phyloP scores from a whole-genome alignment of 257 asterid genomes.

The Jaltomata sinuosa region DNA sequence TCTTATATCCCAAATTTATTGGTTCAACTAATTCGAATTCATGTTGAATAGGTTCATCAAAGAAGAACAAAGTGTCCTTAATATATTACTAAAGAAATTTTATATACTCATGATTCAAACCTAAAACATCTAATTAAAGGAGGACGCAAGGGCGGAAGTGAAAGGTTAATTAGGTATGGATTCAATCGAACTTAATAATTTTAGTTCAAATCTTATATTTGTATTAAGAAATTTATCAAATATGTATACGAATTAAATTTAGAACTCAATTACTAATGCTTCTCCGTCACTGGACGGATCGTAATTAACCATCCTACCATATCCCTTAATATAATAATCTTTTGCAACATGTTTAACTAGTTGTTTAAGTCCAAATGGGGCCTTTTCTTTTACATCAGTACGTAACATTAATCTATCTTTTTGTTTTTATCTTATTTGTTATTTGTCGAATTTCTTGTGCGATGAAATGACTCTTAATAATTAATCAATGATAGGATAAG shows the following conservation, averaged over 20 bases:
- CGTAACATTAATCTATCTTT: not conserved
- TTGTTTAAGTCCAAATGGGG: not conserved
- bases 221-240: not conserved
- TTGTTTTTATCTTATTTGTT: not conserved
- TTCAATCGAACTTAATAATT: not conserved
- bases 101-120: not conserved
- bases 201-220: not conserved
- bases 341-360: not conserved
- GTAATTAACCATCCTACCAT: not conserved
- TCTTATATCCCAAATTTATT: not conserved
- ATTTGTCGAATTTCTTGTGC: not conserved
- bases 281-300: not conserved
- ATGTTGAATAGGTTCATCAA: not conserved
- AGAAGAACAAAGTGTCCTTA: not conserved
- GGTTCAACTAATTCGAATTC: not conserved
- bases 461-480: not conserved
- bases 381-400: not conserved
- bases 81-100: not conserved
- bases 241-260: not conserved
- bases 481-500: not conserved
- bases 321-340: not conserved
- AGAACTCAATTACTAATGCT: no score
- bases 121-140: not conserved
- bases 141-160: rapidly evolving
- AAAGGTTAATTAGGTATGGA: not conserved